These are phyloP conservation scores for Alisma plantagoaquatica DNA, from an alignment of 106 monocot species.

Conservation along the genomic window DNA sequence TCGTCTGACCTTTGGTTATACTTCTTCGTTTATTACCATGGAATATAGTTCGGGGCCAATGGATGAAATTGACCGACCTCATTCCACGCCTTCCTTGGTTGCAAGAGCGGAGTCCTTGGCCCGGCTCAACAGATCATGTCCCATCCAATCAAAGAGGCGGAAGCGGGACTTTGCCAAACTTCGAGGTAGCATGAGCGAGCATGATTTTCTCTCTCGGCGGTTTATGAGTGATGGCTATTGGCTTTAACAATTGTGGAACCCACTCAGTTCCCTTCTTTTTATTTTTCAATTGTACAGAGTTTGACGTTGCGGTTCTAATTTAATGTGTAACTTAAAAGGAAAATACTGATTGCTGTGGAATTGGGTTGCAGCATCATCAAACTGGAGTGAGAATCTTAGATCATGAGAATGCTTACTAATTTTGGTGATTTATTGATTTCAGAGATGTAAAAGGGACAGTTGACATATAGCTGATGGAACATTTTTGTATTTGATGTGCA, in stretches of 20 bases:
- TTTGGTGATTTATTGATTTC: constrained; percentile 10
- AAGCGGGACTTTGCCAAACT: constrained; percentile 31
- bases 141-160: constrained; percentile 43
- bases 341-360: no score
- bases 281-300: no score
- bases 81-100: constrained; percentile 24
- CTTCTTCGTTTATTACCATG: constrained; percentile 64
- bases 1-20: constrained; percentile 17
- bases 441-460: constrained; percentile 9
- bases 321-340: neutral
- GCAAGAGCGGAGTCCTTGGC: constrained; percentile 15
- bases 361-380: neutral
- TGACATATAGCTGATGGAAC: no score
- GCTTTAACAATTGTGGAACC: constrained; percentile 4
- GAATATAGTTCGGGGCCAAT: constrained; percentile 63
- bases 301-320: neutral
- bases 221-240: constrained; percentile 9
- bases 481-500: no score
- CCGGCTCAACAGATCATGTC: constrained; percentile 56
- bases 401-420: constrained; percentile 2
- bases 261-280: neutral
- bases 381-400: neutral
- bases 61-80: constrained; percentile 31
- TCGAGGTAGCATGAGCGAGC: constrained; percentile 75
- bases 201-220: constrained; percentile 33